Percentiles rank a stretch among this genome's conserved stretches.
Conservation (phyloP, 805 yeast genomes). For the Cyberlindnera suaveolens region DNA sequence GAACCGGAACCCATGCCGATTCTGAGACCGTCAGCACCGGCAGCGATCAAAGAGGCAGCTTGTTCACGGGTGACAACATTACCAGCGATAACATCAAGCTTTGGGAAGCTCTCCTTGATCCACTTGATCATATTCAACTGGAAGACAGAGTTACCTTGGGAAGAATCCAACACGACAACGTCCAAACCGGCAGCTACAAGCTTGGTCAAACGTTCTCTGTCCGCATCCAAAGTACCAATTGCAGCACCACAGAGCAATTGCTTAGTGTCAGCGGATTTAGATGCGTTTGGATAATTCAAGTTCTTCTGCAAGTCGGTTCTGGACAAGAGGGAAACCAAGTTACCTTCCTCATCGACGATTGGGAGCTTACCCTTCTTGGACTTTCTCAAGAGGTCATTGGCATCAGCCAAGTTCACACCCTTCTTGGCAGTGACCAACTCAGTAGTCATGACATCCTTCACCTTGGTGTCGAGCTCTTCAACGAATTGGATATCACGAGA, state of each 20-base stretch:
- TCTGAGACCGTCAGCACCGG: constrained; percentile 97
- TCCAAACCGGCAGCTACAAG: constrained; percentile 95
- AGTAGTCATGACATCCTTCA: constrained; percentile 82
- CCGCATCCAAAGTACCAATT: constrained; percentile 88
- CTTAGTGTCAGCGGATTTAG: constrained; percentile 87
- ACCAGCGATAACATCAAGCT: constrained; percentile 90
- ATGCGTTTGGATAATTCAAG: constrained; percentile 87
- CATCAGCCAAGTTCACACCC: constrained; percentile 79
- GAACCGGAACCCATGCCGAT: constrained; percentile 99
- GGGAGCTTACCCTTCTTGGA: constrained; percentile 98
- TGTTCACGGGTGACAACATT: constrained; percentile 98
- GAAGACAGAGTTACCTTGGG: constrained; percentile 96
- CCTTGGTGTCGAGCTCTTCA: constrained; percentile 57
- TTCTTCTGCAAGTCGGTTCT: constrained; percentile 97
- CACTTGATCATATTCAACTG: constrained; percentile 90
- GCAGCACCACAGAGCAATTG: constrained; percentile 99
- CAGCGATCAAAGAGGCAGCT: constrained; percentile 90
- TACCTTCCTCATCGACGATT: constrained; percentile 71
- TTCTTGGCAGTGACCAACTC: constrained; percentile 78
- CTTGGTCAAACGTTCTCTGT: constrained; percentile 74
- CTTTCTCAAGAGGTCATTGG: constrained; percentile 82
- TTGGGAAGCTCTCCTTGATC: constrained; percentile 77
- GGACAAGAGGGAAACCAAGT: constrained; percentile 81
- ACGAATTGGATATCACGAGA: constrained; percentile 96
- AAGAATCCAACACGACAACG: constrained; percentile 91